Evolutionary conservation across 768 basidiomycete species (phyloP), one percentile per base, ranked within the genome.

Genomic region (Naganishia friedmannii): DNA sequence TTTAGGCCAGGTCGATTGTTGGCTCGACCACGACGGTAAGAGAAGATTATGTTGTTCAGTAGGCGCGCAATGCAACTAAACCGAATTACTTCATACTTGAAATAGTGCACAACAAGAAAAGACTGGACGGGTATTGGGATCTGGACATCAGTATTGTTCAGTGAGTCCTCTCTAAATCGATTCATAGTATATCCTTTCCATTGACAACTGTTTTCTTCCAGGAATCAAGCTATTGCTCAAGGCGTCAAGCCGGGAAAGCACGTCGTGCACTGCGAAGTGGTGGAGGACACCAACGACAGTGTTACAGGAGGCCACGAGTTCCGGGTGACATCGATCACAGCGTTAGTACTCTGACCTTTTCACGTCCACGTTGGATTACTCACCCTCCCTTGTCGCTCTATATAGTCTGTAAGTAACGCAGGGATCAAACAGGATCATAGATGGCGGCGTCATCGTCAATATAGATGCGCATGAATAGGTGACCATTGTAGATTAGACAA

Each of bases 61-160:
- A n/a, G n/a, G 17, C 34, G 8, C n/a, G 21, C 2, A 29, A 51
- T 51, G 34, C 4, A 4, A 46, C 48, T 39, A 31, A 58, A 31
- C 21, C 10, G 15, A 37, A 39, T 29, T 63, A 13, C 23, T 26
- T 15, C 7, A n/a, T 8, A 10, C 60, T 39, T 32, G 12, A 13
- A 21, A 37, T 63, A 63, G 60, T 63, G 13, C 60, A 46, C 29
- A 45, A 63, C 23, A 45, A 45, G 60, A 63, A 29, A 45, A n/a
- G 65, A 29, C 58, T 76, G 9, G 74, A 75, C 46, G 78, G 74
- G 10, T 77, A 76, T 53, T 79, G 78, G 78, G 66, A 71, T 17
- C 45, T 21, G 15, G 32, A 46, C 45, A 17, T 32, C 42, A 69
- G 68, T 42, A 53, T 63, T 23, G 56, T 58, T 29, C 42, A 60